A percentile compares a stretch with the other conserved stretches of the same genome.
Evolutionary conservation across 495 filamentous ascomycete genomes (phyloP).

Genomic region (Arthonia radiata): DNA sequence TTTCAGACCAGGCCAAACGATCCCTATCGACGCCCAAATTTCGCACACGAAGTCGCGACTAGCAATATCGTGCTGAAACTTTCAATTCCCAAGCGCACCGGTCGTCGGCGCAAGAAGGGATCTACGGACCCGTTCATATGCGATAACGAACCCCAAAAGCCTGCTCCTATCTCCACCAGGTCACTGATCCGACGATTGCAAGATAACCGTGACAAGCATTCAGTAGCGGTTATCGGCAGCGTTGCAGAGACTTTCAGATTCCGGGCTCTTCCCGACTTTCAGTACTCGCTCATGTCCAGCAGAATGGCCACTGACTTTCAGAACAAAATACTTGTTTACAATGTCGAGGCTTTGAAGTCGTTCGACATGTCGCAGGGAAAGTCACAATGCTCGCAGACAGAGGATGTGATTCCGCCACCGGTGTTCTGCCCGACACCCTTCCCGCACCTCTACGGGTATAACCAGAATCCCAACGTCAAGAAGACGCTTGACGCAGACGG

Average conservation of each 20-base stretch:
- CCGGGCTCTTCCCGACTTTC: constrained; percentile 53
- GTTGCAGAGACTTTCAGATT: constrained; percentile 70
- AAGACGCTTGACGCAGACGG: constrained; percentile 24
- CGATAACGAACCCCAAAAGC: constrained; percentile 11
- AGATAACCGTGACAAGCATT: constrained; percentile 46
- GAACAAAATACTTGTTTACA: neutral
- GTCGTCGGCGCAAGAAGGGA: constrained; percentile 58
- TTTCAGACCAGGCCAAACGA: constrained; percentile 61
- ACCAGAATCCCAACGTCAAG: constrained; percentile 20
- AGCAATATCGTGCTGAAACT: constrained; percentile 71
- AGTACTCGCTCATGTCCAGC: constrained; percentile 30
- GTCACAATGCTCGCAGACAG: constrained; percentile 23
- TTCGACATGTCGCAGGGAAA: constrained; percentile 33
- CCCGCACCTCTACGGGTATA: constrained; percentile 44
- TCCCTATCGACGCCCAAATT: constrained; percentile 43
- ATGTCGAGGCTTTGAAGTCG: no score
- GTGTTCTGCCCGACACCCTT: constrained; percentile 38
- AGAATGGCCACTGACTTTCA: neutral
- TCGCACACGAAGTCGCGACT: constrained; percentile 41
- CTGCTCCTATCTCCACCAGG: neutral
- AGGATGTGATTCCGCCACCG: constrained; percentile 60
- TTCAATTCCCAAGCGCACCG: constrained; percentile 64
- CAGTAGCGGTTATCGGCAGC: constrained; percentile 42
- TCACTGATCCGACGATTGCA: constrained; percentile 40
- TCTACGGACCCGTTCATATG: constrained; percentile 35